phyloP scores from a whole-genome alignment of 768 basidiomycete genomes.

The Filobasidium wieringae region DNA sequence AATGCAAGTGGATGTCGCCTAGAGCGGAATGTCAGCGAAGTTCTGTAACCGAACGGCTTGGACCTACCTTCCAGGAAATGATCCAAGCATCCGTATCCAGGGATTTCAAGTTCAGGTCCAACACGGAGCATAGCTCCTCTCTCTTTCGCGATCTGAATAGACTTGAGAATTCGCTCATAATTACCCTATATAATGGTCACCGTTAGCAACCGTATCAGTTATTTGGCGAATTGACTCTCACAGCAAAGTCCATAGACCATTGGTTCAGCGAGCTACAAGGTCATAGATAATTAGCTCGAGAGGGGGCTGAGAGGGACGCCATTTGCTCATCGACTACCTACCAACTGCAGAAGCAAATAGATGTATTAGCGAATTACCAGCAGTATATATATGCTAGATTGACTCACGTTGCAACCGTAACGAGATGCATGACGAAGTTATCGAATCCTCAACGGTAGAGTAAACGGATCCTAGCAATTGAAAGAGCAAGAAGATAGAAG shows the following conservation, averaged over 20 bases:
- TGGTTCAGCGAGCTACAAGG: conserved; percentile 79
- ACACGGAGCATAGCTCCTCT: conserved; percentile 82
- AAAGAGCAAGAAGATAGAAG: too few relatives aligned
- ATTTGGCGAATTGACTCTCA: conserved; percentile 32
- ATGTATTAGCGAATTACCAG: not conserved
- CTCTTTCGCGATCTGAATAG: conserved; percentile 76
- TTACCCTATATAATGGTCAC: conserved; percentile 55
- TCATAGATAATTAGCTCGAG: not conserved
- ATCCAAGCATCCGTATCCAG: conserved; percentile 97
- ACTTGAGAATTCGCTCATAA: conserved; percentile 74
- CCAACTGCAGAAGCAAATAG: conserved; percentile 11
- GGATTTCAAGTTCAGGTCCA: conserved; percentile 92
- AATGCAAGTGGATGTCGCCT: conserved; percentile 94
- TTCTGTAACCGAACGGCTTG: not conserved
- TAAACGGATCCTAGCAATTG: too few relatives aligned
- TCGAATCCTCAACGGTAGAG: too few relatives aligned
- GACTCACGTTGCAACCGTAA: conserved; percentile 75
- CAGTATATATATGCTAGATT: not conserved
- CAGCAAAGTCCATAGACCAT: conserved; percentile 93
- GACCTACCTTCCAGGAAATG: conserved; percentile 84
- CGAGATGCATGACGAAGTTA: conserved; percentile 50
- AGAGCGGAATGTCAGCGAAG: not conserved
- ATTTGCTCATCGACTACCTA: conserved; percentile 23
- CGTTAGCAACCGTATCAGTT: not conserved
- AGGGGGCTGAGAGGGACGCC: not conserved